phyloP scores from a whole-genome alignment of 768 basidiomycete genomes.

The Serendipita indica region DNA sequence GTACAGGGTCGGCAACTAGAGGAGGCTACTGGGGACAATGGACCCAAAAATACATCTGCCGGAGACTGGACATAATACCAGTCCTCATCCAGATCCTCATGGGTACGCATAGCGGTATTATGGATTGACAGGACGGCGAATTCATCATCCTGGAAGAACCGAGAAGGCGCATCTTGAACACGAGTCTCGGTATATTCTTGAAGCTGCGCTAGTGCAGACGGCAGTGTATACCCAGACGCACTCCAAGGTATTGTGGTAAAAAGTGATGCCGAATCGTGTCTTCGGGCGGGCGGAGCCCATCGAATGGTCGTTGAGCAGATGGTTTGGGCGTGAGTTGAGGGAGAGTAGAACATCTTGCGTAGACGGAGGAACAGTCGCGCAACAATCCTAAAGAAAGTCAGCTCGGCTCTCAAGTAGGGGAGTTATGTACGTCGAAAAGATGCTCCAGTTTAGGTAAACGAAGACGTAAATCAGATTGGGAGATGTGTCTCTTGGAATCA shows the following conservation, averaged over 20 bases:
- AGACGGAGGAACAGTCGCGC: neutral
- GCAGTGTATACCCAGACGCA: too few relatives aligned
- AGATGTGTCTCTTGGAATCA: neutral
- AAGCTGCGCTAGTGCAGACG: neutral
- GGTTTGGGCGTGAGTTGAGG: neutral
- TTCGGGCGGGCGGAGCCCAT: too few relatives aligned
- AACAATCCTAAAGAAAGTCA: neutral
- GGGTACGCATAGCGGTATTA: too few relatives aligned
- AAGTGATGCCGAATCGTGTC: too few relatives aligned
- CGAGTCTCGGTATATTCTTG: neutral
- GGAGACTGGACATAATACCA: too few relatives aligned
- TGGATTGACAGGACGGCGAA: neutral
- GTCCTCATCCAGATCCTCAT: too few relatives aligned
- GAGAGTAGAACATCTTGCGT: neutral
- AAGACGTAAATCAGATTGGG: neutral
- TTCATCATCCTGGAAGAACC: slow-evolving; percentile 6
- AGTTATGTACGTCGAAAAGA: neutral
- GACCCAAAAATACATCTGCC: too few relatives aligned
- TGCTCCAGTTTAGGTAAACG: slow-evolving; percentile 2
- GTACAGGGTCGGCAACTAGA: too few relatives aligned
- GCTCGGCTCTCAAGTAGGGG: neutral
- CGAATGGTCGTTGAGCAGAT: too few relatives aligned
- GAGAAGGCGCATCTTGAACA: neutral
- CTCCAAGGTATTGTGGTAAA: too few relatives aligned
- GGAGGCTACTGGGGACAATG: too few relatives aligned